phyloP scores from a whole-genome alignment of 345 rosid genomes.

The Salix purpurea region DNA sequence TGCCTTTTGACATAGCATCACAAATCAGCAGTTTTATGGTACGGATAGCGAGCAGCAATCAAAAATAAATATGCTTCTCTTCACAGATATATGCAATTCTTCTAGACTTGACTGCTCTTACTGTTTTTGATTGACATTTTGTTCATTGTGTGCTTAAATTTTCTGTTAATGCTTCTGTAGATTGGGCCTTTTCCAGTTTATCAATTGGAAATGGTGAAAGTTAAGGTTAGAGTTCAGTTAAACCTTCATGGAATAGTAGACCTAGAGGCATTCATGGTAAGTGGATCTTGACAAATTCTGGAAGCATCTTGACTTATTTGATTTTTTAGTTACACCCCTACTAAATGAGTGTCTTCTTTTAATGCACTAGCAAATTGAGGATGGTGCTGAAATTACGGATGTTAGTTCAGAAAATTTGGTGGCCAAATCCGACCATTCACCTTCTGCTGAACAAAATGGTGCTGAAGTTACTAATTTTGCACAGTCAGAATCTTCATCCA shows the following conservation, averaged over 20 bases:
- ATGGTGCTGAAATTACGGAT: background rate
- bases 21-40: constrained; percentile 75
- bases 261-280: constrained; percentile 71
- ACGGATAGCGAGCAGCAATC: background rate
- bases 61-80: too few species aligned
- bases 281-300: constrained; percentile 13
- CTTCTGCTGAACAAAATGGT: background rate
- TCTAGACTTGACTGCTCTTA: too few species aligned
- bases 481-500: background rate
- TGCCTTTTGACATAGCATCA: constrained; percentile 43
- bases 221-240: constrained; percentile 72
- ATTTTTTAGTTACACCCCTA: background rate
- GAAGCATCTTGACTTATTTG: background rate
- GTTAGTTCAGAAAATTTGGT: background rate
- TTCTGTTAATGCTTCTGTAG: constrained; percentile 26
- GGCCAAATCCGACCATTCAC: background rate
- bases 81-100: too few species aligned
- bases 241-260: constrained; percentile 76
- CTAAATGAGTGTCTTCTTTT: background rate
- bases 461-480: background rate
- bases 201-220: constrained; percentile 56
- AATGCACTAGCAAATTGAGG: background rate
- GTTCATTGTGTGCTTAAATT: background rate
- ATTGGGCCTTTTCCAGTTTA: constrained; percentile 77
- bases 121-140: background rate